phyloP scores from a whole-genome alignment of 1,284 basidiomycete species.

The Boletus albobrunnescens region DNA sequence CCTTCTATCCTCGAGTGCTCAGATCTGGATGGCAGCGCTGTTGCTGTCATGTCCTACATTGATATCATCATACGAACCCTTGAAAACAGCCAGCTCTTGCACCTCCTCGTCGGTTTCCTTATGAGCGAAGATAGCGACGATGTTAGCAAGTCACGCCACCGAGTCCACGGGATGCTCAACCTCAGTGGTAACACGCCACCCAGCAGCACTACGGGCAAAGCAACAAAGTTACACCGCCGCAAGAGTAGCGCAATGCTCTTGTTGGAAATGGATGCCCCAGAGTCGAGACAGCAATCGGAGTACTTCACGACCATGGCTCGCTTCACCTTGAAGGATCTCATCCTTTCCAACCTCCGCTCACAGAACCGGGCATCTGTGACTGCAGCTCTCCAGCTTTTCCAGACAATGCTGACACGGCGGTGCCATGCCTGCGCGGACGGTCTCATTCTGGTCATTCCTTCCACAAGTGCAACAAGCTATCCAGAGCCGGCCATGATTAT shows the following conservation, averaged over 20 bases:
- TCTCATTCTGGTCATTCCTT: slow-evolving; percentile 65
- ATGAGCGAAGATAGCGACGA: slow-evolving; percentile 80
- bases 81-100: slow-evolving; percentile 63
- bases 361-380: slow-evolving; percentile 59
- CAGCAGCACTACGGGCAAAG: slow-evolving; percentile 30
- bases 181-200: slow-evolving; percentile 40
- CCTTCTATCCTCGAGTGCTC: slow-evolving; percentile 94
- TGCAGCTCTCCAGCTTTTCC: slow-evolving; percentile 76
- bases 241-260: slow-evolving; percentile 84
- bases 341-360: slow-evolving; percentile 75
- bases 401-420: slow-evolving; percentile 69
- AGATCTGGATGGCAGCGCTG: slow-evolving; percentile 86
- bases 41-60: slow-evolving; percentile 96
- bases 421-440: slow-evolving; percentile 63
- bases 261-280: slow-evolving; percentile 78
- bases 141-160: slow-evolving; percentile 40
- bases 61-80: slow-evolving; percentile 82
- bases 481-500: slow-evolving; percentile 52
- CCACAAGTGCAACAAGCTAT: slow-evolving; percentile 70
- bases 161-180: slow-evolving; percentile 46
- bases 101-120: slow-evolving; percentile 74
- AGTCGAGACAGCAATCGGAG: slow-evolving; percentile 59
- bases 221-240: slow-evolving; percentile 51
- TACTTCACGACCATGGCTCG: slow-evolving; percentile 85
- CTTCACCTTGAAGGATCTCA: slow-evolving; percentile 86